Evolutionary conservation across 768 basidiomycete species (phyloP), one percentile per base, ranked within the genome.

Genomic region (Suillus weaverae): DNA sequence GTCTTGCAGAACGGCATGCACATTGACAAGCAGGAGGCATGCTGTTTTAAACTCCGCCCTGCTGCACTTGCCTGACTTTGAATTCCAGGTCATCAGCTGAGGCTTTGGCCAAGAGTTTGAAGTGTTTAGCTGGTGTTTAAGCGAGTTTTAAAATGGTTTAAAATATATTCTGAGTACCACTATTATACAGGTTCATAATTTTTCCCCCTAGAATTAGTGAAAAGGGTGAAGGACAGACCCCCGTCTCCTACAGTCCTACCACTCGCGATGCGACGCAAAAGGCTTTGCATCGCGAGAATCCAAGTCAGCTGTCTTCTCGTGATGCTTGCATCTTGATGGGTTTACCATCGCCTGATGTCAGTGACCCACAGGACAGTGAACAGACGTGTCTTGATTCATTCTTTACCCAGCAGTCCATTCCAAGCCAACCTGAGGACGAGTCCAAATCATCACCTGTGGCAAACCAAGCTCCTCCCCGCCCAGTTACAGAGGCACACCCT

Each of bases 221-320:
- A n/a, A n/a, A n/a, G n/a, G n/a, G n/a, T n/a, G n/a, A n/a, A n/a
- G n/a, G n/a, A n/a, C 9, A 86, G 97, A 14, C 97, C 97, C 0
- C 97, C 97, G 1, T 97, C 95, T 0, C 97, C 97, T 0, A 83
- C 86, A n/a, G n/a, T n/a, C n/a, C n/a, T n/a, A n/a, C n/a, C 0
- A 89, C 91, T 16, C 88, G 94, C 18, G 94, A 87, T 22, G 94
- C 95, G 1, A 94, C 91, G 0, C 96, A 98, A 75, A 88, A 89
- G 50, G 93, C 95, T 0, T 80, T 92, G 57, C 86, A 94, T 22
- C 83, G 94, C 59, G 93, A 95, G 73, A 91, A 97, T 71, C 88
- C 91, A 2, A 89, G 90, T 73, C 88, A 91, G 70, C 82, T 97
- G 18, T 91, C 89, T 20, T 87, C 84, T 60, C 86, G 92, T 9